Evolutionary conservation across 2,329 filamentous ascomycete genomes (phyloP).

Genomic region (Tetracladium maxilliforme): DNA sequence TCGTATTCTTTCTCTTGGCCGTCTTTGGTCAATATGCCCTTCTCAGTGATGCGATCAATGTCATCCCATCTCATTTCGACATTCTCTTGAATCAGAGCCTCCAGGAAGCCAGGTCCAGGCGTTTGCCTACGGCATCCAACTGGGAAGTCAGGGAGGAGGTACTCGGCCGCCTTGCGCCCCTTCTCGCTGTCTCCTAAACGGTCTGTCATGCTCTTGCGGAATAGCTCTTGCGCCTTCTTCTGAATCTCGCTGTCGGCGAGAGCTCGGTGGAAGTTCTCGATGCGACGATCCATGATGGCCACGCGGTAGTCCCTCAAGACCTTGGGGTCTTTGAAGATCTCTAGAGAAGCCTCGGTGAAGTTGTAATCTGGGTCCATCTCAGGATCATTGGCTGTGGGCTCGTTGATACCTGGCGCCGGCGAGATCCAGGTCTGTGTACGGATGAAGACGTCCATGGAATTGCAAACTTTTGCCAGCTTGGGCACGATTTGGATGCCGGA

Average conservation of each 20-base stretch:
- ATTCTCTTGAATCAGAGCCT: conserved; percentile 24
- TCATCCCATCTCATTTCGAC: conserved; percentile 21
- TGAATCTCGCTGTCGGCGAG: conserved; percentile 7
- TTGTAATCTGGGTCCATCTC: conserved; percentile 7
- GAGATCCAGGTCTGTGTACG: conserved; percentile 41
- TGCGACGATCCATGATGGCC: conserved; percentile 11
- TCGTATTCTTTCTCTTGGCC: conserved; percentile 13
- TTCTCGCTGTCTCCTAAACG: too few relatives aligned
- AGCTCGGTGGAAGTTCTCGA: conserved; percentile 13
- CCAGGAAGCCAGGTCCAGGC: conserved; percentile 29
- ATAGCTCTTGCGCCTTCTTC: conserved; percentile 1
- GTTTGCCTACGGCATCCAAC: conserved; percentile 26
- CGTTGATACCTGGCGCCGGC: conserved; percentile 5
- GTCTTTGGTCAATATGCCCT: conserved; percentile 16
- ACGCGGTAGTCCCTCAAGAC: too few relatives aligned
- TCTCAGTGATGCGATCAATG: conserved; percentile 17
- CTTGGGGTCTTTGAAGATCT: conserved; percentile 9
- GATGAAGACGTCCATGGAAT: conserved; percentile 37
- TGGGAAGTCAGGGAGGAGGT: conserved; percentile 7
- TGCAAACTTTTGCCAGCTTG: conserved; percentile 33
- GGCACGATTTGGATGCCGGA: conserved; percentile 44
- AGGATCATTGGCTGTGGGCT: conserved; percentile 10
- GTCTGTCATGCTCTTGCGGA: conserved; percentile 4
- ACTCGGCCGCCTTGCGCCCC: conserved; percentile 9
- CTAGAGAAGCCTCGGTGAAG: conserved; percentile 5